A percentile compares a stretch with the other conserved stretches of the same genome.
phyloP scores from a whole-genome alignment of 768 basidiomycete genomes.

The Mycena sanguinolenta region DNA sequence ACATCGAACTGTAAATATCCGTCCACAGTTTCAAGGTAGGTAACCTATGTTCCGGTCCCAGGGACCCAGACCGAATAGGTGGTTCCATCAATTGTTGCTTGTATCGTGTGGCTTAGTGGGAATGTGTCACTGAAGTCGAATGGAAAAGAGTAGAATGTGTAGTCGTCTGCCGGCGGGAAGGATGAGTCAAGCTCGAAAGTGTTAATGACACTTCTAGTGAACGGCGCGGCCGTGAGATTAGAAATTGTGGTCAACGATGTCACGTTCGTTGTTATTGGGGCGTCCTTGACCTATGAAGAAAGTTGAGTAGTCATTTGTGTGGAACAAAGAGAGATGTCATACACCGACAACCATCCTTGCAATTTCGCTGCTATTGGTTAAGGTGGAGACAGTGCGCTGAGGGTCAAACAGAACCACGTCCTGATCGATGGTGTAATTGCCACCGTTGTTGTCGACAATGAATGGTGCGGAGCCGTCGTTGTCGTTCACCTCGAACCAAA shows the following conservation, averaged over 20 bases:
- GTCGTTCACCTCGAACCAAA: too few species aligned
- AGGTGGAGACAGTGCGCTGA: neutral
- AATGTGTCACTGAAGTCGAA: too few species aligned
- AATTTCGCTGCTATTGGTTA: neutral
- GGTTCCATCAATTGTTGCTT: too few species aligned
- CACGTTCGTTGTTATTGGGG: neutral
- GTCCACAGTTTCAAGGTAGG: too few species aligned
- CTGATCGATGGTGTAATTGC: neutral
- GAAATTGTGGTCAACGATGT: neutral
- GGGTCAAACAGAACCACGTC: neutral
- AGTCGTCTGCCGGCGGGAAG: neutral
- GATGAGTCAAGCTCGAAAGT: neutral
- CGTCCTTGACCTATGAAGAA: neutral
- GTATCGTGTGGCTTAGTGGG: too few species aligned
- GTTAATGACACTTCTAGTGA: neutral
- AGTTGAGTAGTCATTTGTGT: too few species aligned
- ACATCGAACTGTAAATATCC: too few species aligned
- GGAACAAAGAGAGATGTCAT: neutral
- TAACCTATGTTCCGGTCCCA: too few species aligned
- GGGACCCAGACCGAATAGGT: too few species aligned
- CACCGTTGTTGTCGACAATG: neutral
- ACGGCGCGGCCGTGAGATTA: neutral
- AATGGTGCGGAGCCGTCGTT: neutral
- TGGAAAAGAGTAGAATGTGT: neutral
- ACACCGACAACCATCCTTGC: neutral